Base-by-base conservation (phyloP, 2,329 filamentous ascomycete species). In the Thyridium curvatum region DNA sequence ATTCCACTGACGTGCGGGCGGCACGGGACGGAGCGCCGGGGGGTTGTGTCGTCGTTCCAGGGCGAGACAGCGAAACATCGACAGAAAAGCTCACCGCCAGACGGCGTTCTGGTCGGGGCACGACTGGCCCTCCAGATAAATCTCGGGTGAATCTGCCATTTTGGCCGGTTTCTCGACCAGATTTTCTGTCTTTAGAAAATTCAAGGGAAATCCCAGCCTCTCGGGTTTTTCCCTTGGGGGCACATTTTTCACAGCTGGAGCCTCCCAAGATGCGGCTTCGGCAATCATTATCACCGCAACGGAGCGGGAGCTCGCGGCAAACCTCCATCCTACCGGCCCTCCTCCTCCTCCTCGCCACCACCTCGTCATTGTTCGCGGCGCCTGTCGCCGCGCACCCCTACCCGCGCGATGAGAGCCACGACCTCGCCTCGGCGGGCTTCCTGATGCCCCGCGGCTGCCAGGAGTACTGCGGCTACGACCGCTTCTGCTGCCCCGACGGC, bases 391-490 rank as follows among this genome's bases (percentile, higher is more conserved):
- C 74, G 14, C 55, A 59, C 17, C 75, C 77, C 0, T 72, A 65
- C 41, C 72, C 72, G 32, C 65, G 62, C 51, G 69, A 76, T 47
- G 60, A 63, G 42, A 53, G 72, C 21, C 66, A 70, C 50, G 68
- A 69, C 50, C 41, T 48, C 40, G 33, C 34, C 21, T 73, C 72
- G 47, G 69, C 64, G 49, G 69, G 68, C 40, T 77, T 65, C 45
- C 65, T 79, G 31, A 62, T 69, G 60, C 60, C 57, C 15, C 66
- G 72, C 21, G 57, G 54, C 40, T 79, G 76, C 61, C 63, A 57
- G 34, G 55, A 66, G 29, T 69, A 69, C 58, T 82, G 77, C 57
- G 77, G 77, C 44, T 56, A 60, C 37, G 59, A 74, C 39, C 71
- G 71, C 49, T 71, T 69, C 56, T 81, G 77, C 61, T 82, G 77